Conservation (phyloP, 176 grass and related monocot species). For the Zea luxurians region DNA sequence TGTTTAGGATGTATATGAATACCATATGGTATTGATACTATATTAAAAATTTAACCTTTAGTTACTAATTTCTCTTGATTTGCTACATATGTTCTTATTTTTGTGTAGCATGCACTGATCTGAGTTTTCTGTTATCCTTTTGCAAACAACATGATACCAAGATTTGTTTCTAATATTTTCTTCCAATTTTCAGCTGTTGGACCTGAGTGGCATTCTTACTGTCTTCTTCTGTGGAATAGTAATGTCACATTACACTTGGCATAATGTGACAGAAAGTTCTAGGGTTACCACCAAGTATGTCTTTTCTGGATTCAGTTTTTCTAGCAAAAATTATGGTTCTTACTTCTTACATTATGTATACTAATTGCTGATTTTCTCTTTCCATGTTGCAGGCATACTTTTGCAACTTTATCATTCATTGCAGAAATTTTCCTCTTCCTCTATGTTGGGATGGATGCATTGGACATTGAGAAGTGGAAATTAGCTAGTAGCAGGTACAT, state of each 20-base stretch:
- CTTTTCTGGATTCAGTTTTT: constrained; percentile 7
- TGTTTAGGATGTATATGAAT: background rate
- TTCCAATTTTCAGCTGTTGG: constrained; percentile 69
- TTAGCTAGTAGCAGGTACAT: constrained; percentile 81
- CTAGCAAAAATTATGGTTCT: background rate
- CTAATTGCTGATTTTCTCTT: constrained; percentile 34
- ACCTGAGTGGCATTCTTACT: constrained; percentile 94
- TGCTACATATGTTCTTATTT: constrained; percentile 1
- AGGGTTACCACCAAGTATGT: constrained; percentile 92
- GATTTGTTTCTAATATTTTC: constrained; percentile 22
- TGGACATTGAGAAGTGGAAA: constrained; percentile 98
- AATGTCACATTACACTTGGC: constrained; percentile 99
- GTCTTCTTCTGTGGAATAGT: constrained; percentile 99
- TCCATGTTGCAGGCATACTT: constrained; percentile 66
- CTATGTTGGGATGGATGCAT: constrained; percentile 98
- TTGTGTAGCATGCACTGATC: constrained; percentile 6
- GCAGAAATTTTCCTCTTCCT: constrained; percentile 94
- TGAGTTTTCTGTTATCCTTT: constrained; percentile 10
- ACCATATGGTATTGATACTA: constrained; percentile 13
- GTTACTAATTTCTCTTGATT: constrained; percentile 2
- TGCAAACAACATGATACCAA: constrained; percentile 17
- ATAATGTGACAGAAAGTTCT: constrained; percentile 97
- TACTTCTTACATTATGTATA: background rate
- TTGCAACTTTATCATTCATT: constrained; percentile 95
- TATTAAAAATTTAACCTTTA: constrained; percentile 3